Conservation (phyloP, 345 rosid species). For the Rubroshorea leprosula region DNA sequence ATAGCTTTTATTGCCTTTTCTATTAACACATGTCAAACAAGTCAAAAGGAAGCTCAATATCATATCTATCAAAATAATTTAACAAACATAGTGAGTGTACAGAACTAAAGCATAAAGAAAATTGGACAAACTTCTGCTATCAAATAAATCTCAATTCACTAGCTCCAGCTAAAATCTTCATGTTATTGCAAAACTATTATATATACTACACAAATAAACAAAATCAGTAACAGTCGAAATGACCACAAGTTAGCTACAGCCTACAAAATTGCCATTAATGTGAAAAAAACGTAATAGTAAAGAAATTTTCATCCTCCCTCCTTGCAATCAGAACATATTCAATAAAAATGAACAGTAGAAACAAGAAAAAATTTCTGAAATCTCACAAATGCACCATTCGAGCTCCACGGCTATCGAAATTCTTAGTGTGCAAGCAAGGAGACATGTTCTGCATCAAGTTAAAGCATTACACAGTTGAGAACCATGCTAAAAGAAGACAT, state of each 20-base stretch:
- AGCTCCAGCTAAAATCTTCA: no score
- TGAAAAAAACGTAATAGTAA: background rate
- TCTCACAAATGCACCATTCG: constrained; percentile 90
- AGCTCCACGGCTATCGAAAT: constrained; percentile 55
- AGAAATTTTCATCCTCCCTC: background rate
- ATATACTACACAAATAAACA: background rate
- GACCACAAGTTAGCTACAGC: background rate
- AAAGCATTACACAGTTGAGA: constrained; percentile 6
- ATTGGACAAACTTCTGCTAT: no score
- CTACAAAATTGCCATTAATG: background rate
- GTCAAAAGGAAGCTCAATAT: no score
- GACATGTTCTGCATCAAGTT: constrained; percentile 50
- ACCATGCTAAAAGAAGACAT: background rate
- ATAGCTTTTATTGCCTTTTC: no score
- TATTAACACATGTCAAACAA: no score
- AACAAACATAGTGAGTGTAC: no score
- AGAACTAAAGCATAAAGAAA: no score
- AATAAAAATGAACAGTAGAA: constrained; percentile 12
- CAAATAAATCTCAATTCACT: no score
- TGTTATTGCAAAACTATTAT: background rate
- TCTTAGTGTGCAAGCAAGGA: constrained; percentile 87
- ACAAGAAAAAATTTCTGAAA: constrained; percentile 7
- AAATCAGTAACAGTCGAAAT: background rate
- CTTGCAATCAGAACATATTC: background rate
- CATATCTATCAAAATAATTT: no score